These are phyloP conservation scores for Macrolepiota dolichaula DNA, from an alignment of 768 basidiomycete species.

Conservation along the genomic window DNA sequence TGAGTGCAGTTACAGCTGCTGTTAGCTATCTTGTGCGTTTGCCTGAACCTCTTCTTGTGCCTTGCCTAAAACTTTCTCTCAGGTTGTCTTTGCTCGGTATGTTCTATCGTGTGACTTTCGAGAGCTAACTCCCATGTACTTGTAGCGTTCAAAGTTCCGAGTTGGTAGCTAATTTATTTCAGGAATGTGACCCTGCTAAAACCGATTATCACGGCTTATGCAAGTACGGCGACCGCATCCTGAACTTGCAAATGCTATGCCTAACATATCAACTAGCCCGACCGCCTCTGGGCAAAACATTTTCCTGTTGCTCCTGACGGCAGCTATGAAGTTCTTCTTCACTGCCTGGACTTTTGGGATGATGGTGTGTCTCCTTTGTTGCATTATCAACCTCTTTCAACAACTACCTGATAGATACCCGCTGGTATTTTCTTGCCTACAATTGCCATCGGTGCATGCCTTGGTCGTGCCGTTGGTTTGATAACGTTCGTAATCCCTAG, in stretches of 20 bases:
- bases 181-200: slow-evolving; percentile 71
- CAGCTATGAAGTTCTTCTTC: slow-evolving; percentile 54
- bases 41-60: neutral
- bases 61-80: neutral
- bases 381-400: neutral
- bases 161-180: slow-evolving; percentile 79
- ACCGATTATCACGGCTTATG: slow-evolving; percentile 75
- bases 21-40: slow-evolving; percentile 60
- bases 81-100: slow-evolving; percentile 69
- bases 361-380: slow-evolving; percentile 44
- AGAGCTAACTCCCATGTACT: neutral
- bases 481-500: slow-evolving; percentile 46
- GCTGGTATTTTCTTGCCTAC: slow-evolving; percentile 78
- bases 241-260: neutral
- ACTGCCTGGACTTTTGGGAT: slow-evolving; percentile 81
- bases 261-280: slow-evolving; percentile 37
- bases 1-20: slow-evolving; percentile 65
- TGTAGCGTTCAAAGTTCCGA: slow-evolving; percentile 71
- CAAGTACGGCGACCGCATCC: slow-evolving; percentile 48
- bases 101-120: neutral
- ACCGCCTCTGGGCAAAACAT: slow-evolving; percentile 66
- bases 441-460: slow-evolving; percentile 69
- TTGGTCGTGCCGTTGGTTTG: slow-evolving; percentile 69
- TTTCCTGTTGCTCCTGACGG: slow-evolving; percentile 62
- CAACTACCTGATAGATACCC: slow-evolving; percentile 47